These are phyloP conservation scores for Salvia miltiorrhiza DNA, from an alignment of 257 asterid species.

Conservation along the genomic window DNA sequence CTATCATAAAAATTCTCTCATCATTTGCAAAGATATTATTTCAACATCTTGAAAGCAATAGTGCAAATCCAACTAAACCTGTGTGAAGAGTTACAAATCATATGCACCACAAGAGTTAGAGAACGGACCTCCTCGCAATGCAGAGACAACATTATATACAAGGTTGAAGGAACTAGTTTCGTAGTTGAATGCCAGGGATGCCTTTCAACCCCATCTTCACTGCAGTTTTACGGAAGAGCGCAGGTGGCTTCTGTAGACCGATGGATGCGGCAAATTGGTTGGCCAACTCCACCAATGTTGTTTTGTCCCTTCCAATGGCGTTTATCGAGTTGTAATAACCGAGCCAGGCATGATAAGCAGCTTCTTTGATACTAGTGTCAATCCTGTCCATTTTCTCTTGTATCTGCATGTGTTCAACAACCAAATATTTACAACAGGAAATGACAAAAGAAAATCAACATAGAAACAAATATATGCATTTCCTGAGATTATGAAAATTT, in stretches of 20 bases:
- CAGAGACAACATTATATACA: not conserved
- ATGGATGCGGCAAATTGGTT: conserved; percentile 73
- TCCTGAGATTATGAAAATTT: not conserved
- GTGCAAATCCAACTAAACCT: not conserved
- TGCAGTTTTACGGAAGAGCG: conserved; percentile 68
- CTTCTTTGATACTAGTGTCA: conserved; percentile 71
- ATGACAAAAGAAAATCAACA: not conserved
- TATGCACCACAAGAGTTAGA: not conserved
- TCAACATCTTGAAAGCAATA: not conserved
- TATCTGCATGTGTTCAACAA: conserved; percentile 40
- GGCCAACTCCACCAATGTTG: conserved; percentile 75
- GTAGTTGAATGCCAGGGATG: conserved; percentile 64
- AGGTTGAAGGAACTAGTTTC: conserved; percentile 32
- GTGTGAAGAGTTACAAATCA: not conserved
- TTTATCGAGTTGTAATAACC: conserved; percentile 80
- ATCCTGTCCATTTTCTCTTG: conserved; percentile 54
- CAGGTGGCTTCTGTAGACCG: conserved; percentile 76
- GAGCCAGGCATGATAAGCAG: conserved; percentile 88
- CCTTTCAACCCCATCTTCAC: conserved; percentile 87
- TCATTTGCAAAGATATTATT: not conserved
- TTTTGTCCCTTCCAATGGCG: conserved; percentile 73
- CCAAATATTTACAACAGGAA: not conserved
- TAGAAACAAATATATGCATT: not conserved
- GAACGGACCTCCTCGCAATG: not conserved
- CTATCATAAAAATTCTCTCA: not conserved